Evolutionary conservation across 1,284 basidiomycete genomes (phyloP), one percentile per base, ranked within the genome.

Genomic region (Thelephora terrestris): DNA sequence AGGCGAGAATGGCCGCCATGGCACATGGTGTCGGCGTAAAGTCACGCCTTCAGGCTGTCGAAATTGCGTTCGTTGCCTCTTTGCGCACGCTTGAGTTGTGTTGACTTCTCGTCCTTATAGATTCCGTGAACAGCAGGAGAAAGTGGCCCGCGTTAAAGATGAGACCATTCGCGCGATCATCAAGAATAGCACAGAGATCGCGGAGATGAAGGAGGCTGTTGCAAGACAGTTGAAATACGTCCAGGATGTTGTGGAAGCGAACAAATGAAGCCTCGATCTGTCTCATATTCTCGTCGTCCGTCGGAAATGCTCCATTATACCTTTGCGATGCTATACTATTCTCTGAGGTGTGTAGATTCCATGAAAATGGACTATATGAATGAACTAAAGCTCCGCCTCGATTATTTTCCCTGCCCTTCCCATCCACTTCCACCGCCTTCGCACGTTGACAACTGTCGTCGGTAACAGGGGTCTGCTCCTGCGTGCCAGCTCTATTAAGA

Each of bases 371-470:
- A 20, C n/a, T n/a, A 10, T 10, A n/a, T 3, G 39, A 14, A 64
- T 54, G 12, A 12, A 32, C 29, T 32, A 32, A 14, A 32, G 29
- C 48, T 68, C 62, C 49, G 76, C 71, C 58, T 85, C 78, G 53
- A 84, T 64, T 49, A 88, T 66, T 62, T 78, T 70, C 16, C 85
- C 85, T 38, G 70, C 66, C 57, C 71, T 78, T 55, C 84, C 85
- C 87, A 91, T 91, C 87, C 88, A 91, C 17, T 67, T 68, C 87
- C 86, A 91, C 48, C 81, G 74, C 48, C 76, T 72, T 48, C 77
- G 74, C 23, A 79, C 76, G 53, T 80, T 76, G 50, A 93, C 78
- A 17, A 65, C 56, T 1, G 79, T 81, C 58, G 94, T 96, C 21
- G 87, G 77, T 53, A 78, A 71, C 50, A 95, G 70, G 48, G 73